A percentile compares a stretch with the other conserved stretches of the same genome.
Evolutionary conservation across 257 asterid species (phyloP).

Genomic region (Ilex asprella): DNA sequence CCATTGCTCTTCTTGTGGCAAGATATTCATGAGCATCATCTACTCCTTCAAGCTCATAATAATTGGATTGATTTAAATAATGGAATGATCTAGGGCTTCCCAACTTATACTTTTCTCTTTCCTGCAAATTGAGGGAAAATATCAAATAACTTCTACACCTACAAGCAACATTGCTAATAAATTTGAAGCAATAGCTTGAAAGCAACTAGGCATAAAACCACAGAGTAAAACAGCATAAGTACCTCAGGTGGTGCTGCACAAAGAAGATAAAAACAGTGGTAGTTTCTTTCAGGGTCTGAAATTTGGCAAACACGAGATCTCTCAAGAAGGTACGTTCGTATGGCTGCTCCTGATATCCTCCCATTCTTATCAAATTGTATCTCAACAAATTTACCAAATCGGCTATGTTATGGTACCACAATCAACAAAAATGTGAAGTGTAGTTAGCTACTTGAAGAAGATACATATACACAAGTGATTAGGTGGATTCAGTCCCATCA

Average conservation of each 20-base stretch:
- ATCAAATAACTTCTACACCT: conserved; percentile 13
- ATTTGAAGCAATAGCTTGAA: conserved; percentile 9
- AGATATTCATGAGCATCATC: conserved; percentile 85
- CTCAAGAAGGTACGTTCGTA: conserved; percentile 25
- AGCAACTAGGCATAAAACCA: conserved; percentile 6
- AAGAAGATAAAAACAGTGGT: conserved; percentile 96
- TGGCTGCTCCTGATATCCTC: conserved; percentile 24
- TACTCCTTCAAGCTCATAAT: conserved; percentile 80
- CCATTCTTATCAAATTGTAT: conserved; percentile 20
- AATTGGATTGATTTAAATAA: conserved; percentile 86
- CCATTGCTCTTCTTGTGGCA: conserved; percentile 99
- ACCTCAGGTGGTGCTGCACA: conserved; percentile 98
- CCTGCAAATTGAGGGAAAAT: conserved; percentile 40
- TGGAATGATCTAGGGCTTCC: conserved; percentile 67
- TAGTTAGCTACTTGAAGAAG: background rate
- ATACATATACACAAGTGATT: no score
- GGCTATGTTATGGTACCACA: conserved; percentile 8
- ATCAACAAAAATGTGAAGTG: background rate
- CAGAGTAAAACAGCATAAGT: conserved; percentile 3
- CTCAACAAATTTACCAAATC: conserved; percentile 30
- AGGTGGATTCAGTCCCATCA: background rate
- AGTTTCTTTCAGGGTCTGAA: conserved; percentile 36
- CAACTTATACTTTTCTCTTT: conserved; percentile 74
- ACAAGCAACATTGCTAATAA: conserved; percentile 10
- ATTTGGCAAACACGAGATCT: conserved; percentile 27